Conservation (phyloP, 2,329 filamentous ascomycete species). For the Reticulascus tulasneorum region DNA sequence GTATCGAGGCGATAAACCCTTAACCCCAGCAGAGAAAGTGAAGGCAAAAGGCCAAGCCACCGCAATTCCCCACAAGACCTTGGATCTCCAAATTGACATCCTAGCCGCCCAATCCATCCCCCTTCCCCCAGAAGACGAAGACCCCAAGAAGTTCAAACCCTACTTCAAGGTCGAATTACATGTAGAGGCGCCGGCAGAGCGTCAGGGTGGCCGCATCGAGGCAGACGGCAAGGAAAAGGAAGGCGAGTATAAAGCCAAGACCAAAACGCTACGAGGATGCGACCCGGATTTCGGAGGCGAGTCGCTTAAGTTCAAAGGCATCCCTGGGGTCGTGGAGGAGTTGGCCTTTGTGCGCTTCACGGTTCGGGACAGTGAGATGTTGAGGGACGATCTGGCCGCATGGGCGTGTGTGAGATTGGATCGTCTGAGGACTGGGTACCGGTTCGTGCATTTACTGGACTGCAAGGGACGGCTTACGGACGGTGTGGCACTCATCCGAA, state of each 20-base stretch:
- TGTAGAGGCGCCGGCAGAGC: conserved; percentile 60
- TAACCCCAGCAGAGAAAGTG: conserved; percentile 4
- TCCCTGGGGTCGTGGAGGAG: conserved; percentile 59
- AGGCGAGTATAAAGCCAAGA: conserved; percentile 54
- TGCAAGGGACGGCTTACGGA: conserved; percentile 60
- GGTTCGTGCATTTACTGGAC: conserved; percentile 74
- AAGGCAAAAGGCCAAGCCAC: conserved; percentile 12
- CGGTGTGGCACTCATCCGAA: conserved; percentile 69
- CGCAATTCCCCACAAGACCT: conserved; percentile 47
- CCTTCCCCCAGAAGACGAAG: conserved; percentile 51
- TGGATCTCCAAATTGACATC: conserved; percentile 70
- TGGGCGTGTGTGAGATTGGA: conserved; percentile 90
- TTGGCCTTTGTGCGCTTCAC: conserved; percentile 78
- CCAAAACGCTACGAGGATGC: conserved; percentile 52
- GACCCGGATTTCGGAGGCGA: conserved; percentile 61
- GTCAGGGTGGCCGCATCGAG: conserved; percentile 28
- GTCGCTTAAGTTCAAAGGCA: conserved; percentile 51
- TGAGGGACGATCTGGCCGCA: conserved; percentile 72
- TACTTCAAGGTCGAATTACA: conserved; percentile 85
- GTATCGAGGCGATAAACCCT: conserved; percentile 22
- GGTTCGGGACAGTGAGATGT: conserved; percentile 80
- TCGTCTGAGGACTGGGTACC: conserved; percentile 68
- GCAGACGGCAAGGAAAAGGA: conserved; percentile 36
- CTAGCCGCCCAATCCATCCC: conserved; percentile 74
- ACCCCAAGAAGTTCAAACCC: conserved; percentile 60